Base-by-base conservation (phyloP, 208 protist genomes). In the Leishmania braziliensis region DNA sequence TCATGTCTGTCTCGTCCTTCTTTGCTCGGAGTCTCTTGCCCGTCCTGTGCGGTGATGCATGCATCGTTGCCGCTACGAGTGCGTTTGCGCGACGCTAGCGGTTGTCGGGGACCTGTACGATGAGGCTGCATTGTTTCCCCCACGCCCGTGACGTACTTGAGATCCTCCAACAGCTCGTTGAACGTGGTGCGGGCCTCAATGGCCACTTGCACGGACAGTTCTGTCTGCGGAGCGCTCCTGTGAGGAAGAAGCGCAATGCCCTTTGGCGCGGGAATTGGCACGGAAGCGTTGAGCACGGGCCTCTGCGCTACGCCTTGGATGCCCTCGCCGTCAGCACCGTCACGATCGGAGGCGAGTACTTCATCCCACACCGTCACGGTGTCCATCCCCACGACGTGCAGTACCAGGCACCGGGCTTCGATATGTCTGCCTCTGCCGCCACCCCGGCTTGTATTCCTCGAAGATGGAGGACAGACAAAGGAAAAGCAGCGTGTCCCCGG, bases 341-440 rank as follows among this genome's bases (percentile, higher is more conserved):
- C 72, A 16, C 29, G n/a, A 48, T 46, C 33, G 8, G 14, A 5
- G 8, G 46, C 3, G 18, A 62, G n/a, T 39, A 12, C 54, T 10
- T 29, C 76, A 29, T 58, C 50, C 16, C 71, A 48, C 62, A 50
- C 65, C 1, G 68, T 78, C 18, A 58, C 51, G 1, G 79, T 75
- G 50, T 87, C 84, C 20, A 84, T 33, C 12, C 84, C 84, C 3
- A 87, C 84, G 9, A 82, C 58, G 65, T 78, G 69, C 39, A 81
- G 77, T 12, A 81, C 77, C 53, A 78, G 65, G 29, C 82, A 85
- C 14, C 63, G 56, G 12, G 82, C 82, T 50, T 78, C 60, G 58
- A 66, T 78, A 39, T 23, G 33, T n/a, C 48, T 65, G 10, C 69
- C 10, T 63, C 18, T 58, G 5, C 9, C 29, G 16, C 66, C 8